These are phyloP conservation scores for Pulveroboletus frians DNA, from an alignment of 768 basidiomycete species.

Conservation along the genomic window DNA sequence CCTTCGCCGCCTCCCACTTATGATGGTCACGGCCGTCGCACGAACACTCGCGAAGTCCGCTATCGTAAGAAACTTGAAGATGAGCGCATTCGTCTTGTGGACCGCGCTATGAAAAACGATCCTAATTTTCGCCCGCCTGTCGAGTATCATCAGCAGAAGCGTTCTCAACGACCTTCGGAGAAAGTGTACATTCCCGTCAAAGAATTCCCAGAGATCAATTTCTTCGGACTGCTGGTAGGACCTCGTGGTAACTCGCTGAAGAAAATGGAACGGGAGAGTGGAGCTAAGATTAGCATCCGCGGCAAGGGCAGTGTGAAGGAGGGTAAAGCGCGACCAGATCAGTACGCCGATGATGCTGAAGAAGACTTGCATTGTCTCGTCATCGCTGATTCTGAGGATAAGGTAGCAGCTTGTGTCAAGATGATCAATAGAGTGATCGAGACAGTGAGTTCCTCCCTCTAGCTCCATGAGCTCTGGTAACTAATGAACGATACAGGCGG, in stretches of 20 bases:
- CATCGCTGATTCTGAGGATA: slow-evolving; percentile 87
- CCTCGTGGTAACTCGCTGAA: slow-evolving; percentile 99
- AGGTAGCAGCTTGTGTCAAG: slow-evolving; percentile 85
- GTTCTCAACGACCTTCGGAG: slow-evolving; percentile 88
- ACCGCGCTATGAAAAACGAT: slow-evolving; percentile 95
- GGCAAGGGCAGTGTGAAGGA: slow-evolving; percentile 99
- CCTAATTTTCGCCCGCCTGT: slow-evolving; percentile 97
- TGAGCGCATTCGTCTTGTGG: slow-evolving; percentile 88
- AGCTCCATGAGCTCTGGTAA: background rate
- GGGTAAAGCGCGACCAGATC: slow-evolving; percentile 93
- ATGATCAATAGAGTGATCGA: slow-evolving; percentile 98
- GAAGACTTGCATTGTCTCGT: slow-evolving; percentile 98
- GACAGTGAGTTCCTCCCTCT: slow-evolving; percentile 56
- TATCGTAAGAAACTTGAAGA: slow-evolving; percentile 95
- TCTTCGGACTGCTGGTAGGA: slow-evolving; percentile 96
- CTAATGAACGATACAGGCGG: slow-evolving; percentile 56
- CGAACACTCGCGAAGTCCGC: slow-evolving; percentile 97
- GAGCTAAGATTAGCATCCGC: slow-evolving; percentile 96
- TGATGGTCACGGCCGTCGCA: slow-evolving; percentile 94
- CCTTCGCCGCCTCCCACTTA: slow-evolving; percentile 97
- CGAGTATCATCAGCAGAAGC: slow-evolving; percentile 93
- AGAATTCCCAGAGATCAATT: slow-evolving; percentile 99
- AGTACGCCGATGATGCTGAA: slow-evolving; percentile 93
- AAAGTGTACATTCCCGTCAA: slow-evolving; percentile 99
- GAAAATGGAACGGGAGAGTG: slow-evolving; percentile 98